Conservation (phyloP, 1,139 yeast species). For the Pichia cactophila region DNA sequence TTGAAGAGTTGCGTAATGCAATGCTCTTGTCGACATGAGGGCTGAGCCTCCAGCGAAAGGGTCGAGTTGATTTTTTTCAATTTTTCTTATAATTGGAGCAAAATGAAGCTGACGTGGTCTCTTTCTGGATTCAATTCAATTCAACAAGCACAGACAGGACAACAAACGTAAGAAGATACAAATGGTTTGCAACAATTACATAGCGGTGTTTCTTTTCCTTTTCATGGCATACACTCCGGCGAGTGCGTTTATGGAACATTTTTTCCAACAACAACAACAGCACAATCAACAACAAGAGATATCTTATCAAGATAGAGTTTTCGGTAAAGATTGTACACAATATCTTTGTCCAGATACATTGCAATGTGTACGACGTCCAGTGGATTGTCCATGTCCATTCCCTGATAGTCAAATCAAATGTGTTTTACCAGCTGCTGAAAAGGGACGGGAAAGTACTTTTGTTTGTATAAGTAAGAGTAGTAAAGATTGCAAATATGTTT, state of each 20-base stretch:
- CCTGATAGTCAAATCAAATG: constrained; percentile 83
- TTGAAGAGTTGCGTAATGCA: not conserved
- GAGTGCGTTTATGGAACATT: constrained; percentile 16
- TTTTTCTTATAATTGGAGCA: too few species aligned
- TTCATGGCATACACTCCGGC: constrained; percentile 1
- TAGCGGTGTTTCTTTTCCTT: not conserved
- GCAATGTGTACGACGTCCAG: constrained; percentile 60
- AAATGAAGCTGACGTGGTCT: not conserved
- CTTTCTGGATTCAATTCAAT: too few species aligned
- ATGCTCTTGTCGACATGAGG: not conserved
- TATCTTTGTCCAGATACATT: constrained; percentile 81
- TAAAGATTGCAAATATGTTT: constrained; percentile 77
- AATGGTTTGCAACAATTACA: not conserved
- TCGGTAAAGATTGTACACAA: constrained; percentile 44
- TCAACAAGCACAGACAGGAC: too few species aligned
- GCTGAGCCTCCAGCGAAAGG: not conserved
- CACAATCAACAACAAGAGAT: constrained; percentile 31
- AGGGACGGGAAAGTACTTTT: constrained; percentile 41
- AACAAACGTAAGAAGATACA: too few species aligned
- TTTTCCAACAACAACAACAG: constrained; percentile 28
- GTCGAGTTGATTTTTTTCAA: not conserved
- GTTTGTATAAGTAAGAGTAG: constrained; percentile 66
- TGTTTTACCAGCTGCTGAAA: constrained; percentile 40
- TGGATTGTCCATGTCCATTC: constrained; percentile 85
- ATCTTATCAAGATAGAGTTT: constrained; percentile 11